Evolutionary conservation across 2,329 filamentous ascomycete genomes (phyloP), one percentile per base, ranked within the genome.

Genomic region (Verticillium zaregamsianum): DNA sequence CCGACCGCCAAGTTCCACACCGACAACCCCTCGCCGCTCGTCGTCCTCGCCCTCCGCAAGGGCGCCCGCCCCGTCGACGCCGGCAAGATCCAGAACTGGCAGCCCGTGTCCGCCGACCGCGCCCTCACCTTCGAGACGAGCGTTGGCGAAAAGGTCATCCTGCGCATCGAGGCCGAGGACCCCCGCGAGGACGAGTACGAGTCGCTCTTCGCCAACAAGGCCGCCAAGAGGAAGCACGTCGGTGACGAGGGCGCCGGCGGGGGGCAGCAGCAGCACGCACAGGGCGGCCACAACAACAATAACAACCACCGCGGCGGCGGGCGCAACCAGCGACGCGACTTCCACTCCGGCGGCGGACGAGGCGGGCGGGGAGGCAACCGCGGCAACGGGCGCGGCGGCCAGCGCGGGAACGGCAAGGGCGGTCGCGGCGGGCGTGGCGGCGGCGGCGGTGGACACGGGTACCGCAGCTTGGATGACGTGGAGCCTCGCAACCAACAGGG

Each of bases 71-170:
- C 92, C 1, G 85, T 89, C 60, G 93, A 97, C 69, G 93, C 92
- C 17, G 85, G 83, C 61, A 89, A 88, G 69, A 97, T 98, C 62
- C 86, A 88, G 60, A 88, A 90, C 66, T 98, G 94, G 95, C 86
- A 91, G 65, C 87, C 91, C 5, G 82, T 96, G 3, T 77, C 89
- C 0, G 79, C 85, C 5, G 88, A 92, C 8, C 86, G 90, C 69
- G 82, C 87, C 0, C 87, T 93, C 70, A 82, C 87, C 6, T 93
- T 98, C 69, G 91, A 96, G 65, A 93, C 90, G 1, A 87, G 86
- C 0, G 91, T 98, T 1, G 90, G 90, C 20, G 93, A 98, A 76
- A 97, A 96, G 77, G 86, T 92, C 17, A 82, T 95, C 65, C 77
- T 98, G 59, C 85, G 90, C 2, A 88, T 98, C 56, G 92, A 97